Conservation (phyloP, 495 filamentous ascomycete species). For the Lophium mytilinum region DNA sequence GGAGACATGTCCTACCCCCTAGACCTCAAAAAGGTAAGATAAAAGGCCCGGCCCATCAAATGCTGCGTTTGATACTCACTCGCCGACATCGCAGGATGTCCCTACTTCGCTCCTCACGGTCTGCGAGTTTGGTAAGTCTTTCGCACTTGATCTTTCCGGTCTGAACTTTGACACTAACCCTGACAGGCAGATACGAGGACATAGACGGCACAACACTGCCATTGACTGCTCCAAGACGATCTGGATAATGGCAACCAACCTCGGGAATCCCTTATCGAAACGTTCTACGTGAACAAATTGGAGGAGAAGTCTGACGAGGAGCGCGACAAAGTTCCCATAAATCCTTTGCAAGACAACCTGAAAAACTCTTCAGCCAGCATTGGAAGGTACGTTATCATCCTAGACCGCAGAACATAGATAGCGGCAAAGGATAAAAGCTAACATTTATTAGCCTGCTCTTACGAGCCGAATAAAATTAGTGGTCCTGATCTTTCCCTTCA, state of each 20-base stretch:
- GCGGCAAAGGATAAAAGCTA: too few species aligned
- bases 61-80: too few species aligned
- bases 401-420: background rate
- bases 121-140: constrained; percentile 11
- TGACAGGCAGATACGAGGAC: constrained; percentile 38
- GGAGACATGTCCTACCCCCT: too few species aligned
- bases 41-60: too few species aligned
- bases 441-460: constrained; percentile 28
- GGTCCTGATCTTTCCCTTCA: constrained; percentile 44
- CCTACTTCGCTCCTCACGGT: constrained; percentile 8
- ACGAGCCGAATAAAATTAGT: constrained; percentile 38
- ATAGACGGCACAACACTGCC: constrained; percentile 33
- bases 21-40: too few species aligned
- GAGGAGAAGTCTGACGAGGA: background rate
- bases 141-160: background rate
- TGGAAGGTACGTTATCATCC: constrained; percentile 1
- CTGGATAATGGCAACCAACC: constrained; percentile 50
- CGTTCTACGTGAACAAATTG: constrained; percentile 1
- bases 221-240: constrained; percentile 48
- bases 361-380: constrained; percentile 24
- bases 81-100: constrained; percentile 9
- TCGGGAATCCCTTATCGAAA: constrained; percentile 33
- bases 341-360: constrained; percentile 39
- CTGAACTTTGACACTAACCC: background rate
- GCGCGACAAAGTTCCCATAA: background rate